Evolutionary conservation across 345 rosid species (phyloP).

Genomic region (Salix udensis): DNA sequence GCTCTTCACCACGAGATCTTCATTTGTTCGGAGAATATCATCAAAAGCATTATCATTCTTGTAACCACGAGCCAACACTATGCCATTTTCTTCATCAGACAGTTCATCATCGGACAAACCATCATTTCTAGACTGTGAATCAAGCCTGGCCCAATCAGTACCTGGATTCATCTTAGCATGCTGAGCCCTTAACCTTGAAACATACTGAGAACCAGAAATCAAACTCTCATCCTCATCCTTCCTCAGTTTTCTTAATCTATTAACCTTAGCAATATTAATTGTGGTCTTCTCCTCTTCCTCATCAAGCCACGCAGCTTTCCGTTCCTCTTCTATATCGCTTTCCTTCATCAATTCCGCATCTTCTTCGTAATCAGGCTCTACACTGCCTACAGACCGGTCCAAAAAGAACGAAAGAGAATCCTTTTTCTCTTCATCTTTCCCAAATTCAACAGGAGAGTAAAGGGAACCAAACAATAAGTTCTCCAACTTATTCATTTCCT

Average conservation of each 20-base stretch:
- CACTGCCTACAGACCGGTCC: slow-evolving; percentile 45
- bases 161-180: slow-evolving; percentile 79
- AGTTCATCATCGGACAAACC: slow-evolving; percentile 36
- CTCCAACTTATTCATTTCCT: slow-evolving; percentile 72
- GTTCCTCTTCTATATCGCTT: slow-evolving; percentile 40
- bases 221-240: slow-evolving; percentile 69
- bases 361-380: slow-evolving; percentile 32
- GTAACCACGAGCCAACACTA: slow-evolving; percentile 28
- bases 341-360: slow-evolving; percentile 33
- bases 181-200: slow-evolving; percentile 76
- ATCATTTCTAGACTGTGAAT: slow-evolving; percentile 22
- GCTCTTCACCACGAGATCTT: slow-evolving; percentile 73
- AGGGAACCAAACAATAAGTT: slow-evolving; percentile 70
- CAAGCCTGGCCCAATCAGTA: slow-evolving; percentile 81
- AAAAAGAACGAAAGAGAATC: slow-evolving; percentile 53
- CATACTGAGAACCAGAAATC: slow-evolving; percentile 70
- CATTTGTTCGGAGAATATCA: slow-evolving; percentile 64
- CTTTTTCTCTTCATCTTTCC: slow-evolving; percentile 39
- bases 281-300: slow-evolving; percentile 69
- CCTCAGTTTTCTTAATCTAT: slow-evolving; percentile 83
- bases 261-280: slow-evolving; percentile 56
- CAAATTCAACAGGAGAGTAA: slow-evolving; percentile 69
- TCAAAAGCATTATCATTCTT: slow-evolving; percentile 39
- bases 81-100: slow-evolving; percentile 47
- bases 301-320: slow-evolving; percentile 81